Evolutionary conservation across 2,329 filamentous ascomycete species (phyloP).

Genomic region (Exserohilum rostratum): DNA sequence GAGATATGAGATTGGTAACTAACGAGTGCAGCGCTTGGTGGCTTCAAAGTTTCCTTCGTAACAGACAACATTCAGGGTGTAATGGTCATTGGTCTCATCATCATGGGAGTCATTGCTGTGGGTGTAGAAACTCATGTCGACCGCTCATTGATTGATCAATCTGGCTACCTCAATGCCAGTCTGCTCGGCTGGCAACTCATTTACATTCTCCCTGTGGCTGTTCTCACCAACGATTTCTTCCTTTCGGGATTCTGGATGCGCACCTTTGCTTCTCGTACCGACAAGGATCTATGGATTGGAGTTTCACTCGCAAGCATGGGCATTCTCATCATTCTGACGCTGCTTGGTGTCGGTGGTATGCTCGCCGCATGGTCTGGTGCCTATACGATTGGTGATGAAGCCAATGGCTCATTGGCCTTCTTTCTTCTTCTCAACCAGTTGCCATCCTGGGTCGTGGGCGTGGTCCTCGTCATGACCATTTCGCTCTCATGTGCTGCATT

Average conservation of each 20-base stretch:
- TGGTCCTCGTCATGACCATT: slow-evolving; percentile 81
- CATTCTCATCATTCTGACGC: slow-evolving; percentile 71
- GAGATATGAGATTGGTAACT: background rate
- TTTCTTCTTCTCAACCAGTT: slow-evolving; percentile 75
- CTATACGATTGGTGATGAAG: slow-evolving; percentile 65
- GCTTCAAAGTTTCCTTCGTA: slow-evolving; percentile 82
- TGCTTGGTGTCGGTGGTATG: slow-evolving; percentile 75
- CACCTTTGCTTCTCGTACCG: slow-evolving; percentile 78
- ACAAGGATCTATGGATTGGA: slow-evolving; percentile 78
- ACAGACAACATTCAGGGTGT: slow-evolving; percentile 82
- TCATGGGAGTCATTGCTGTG: slow-evolving; percentile 79
- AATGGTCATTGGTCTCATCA: slow-evolving; percentile 76
- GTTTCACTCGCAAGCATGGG: slow-evolving; percentile 68
- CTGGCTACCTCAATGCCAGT: slow-evolving; percentile 70
- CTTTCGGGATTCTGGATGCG: slow-evolving; percentile 84
- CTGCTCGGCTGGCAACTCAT: slow-evolving; percentile 84
- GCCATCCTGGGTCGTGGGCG: slow-evolving; percentile 79
- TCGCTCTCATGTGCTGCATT: slow-evolving; percentile 78
- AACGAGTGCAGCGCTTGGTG: slow-evolving; percentile 67
- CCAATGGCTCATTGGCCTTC: slow-evolving; percentile 72
- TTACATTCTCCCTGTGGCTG: slow-evolving; percentile 81
- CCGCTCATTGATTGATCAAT: slow-evolving; percentile 68
- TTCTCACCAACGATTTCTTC: slow-evolving; percentile 87
- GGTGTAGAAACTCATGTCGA: slow-evolving; percentile 77
- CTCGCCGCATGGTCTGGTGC: slow-evolving; percentile 80